Evolutionary conservation across 2,329 filamentous ascomycete genomes (phyloP).

Genomic region (Leptographium flavum): DNA sequence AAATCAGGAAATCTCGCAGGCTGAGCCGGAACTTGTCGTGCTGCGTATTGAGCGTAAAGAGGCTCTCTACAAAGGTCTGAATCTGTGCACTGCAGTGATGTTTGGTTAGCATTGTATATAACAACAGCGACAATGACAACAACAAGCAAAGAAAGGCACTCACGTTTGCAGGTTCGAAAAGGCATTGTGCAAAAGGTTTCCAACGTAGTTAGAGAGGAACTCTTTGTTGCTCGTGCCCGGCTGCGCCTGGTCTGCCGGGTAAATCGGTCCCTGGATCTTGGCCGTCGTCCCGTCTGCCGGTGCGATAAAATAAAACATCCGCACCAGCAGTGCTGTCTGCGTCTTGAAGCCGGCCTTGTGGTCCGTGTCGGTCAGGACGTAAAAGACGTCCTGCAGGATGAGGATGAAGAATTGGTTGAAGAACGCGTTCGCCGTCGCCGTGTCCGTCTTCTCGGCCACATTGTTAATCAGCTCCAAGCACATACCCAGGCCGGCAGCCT

Average conservation of each 20-base stretch:
- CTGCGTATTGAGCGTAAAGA: slow-evolving; percentile 80
- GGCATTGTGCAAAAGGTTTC: slow-evolving; percentile 69
- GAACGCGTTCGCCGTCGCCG: slow-evolving; percentile 78
- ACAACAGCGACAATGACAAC: background rate
- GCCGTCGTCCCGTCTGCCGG: slow-evolving; percentile 51
- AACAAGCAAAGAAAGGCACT: slow-evolving; percentile 22
- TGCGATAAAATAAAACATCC: slow-evolving; percentile 93
- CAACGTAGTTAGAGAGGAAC: slow-evolving; percentile 80
- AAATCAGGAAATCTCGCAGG: slow-evolving; percentile 92
- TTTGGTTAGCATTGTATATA: background rate
- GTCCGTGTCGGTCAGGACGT: slow-evolving; percentile 91
- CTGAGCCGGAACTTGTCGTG: slow-evolving; percentile 92
- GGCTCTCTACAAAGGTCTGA: slow-evolving; percentile 71
- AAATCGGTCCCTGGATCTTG: slow-evolving; percentile 88
- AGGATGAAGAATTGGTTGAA: slow-evolving; percentile 96
- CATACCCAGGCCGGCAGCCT: slow-evolving; percentile 94
- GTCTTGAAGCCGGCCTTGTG: slow-evolving; percentile 99
- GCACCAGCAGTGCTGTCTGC: slow-evolving; percentile 81
- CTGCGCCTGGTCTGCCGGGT: slow-evolving; percentile 68
- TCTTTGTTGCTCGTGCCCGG: slow-evolving; percentile 78
- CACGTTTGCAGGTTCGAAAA: slow-evolving; percentile 88
- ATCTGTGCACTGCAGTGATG: slow-evolving; percentile 51
- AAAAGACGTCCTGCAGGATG: slow-evolving; percentile 96
- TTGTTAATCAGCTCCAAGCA: slow-evolving; percentile 95
- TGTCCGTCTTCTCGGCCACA: slow-evolving; percentile 84